Evolutionary conservation across 2,329 filamentous ascomycete species (phyloP), one percentile per base, ranked within the genome.

Genomic region (Zasmidium cellare): DNA sequence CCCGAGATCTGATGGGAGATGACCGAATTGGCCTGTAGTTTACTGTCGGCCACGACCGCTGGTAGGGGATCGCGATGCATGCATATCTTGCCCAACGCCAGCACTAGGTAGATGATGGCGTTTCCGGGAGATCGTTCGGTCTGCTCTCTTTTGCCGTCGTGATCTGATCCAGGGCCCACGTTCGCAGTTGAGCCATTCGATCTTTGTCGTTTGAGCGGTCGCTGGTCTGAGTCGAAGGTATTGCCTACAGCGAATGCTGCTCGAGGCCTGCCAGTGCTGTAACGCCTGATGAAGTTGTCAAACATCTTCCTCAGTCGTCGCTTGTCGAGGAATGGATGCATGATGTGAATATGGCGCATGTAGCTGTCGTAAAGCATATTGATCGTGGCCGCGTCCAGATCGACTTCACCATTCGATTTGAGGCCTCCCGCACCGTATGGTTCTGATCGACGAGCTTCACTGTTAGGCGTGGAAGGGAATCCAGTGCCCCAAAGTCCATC

Each of bases 1-100:
- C 62, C 61, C 7, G 62, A 62, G 1, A 70, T 54, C n/a, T 68
- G 60, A 46, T 69, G 68, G 9, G 62, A 72, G 69, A 24, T 76
- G 77, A 65, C 47, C 1, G 80, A 50, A 55, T 72, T 72, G 2
- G 64, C 62, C 25, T 75, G 63, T 14, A 65, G 67, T 45, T 66
- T 73, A 47, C 75, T 77, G 58, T 84, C 80, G 16, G 79, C 80
- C 7, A 89, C 80, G 2, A 88, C 79, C 2, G 79, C 79, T 18
- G 83, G 82, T 11, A 87, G 67, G 18, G 78, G 76, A 3, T 76
- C 70, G 46, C 77, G 76, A 58, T 81, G 76, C 58, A 80, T 74
- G 67, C 90, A 93, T 12, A 97, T 89, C 69, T 91, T 92, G 18
- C 94, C 94, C 5, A 99, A 77, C 0, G 93, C 93, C 54, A 97